Base-by-base conservation (phyloP, 306 rosid genomes). In the Heteromeles arbutifolia region DNA sequence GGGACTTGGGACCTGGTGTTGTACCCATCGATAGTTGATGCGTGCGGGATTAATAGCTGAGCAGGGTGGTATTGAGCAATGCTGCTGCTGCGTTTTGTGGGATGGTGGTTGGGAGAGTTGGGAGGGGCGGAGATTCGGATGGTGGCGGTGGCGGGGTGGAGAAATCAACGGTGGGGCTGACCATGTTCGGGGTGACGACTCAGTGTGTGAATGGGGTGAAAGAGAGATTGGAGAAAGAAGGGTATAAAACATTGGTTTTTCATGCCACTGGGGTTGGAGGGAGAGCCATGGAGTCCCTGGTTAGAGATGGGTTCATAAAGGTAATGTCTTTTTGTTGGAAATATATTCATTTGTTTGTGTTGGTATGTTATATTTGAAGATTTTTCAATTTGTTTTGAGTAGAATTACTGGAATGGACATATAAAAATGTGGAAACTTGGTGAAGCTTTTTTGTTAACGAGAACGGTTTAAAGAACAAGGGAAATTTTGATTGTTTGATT, bases 201-300 rank as follows among this genome's bases (percentile, higher is more conserved):
- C 81, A 84, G 58, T 94, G 97, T 79, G 98, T 91, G 56, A 74
- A 80, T 80, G 83, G 83, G 78, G 95, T 90, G 70, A 78, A 73
- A 61, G 96, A 90, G 76, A 85, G 90, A 75, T 83, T 94, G 95
- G 86, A 48, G 45, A 67, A 78, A 65, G 93, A 88, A 78, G 98
- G 98, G 69, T 90, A 85, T 71, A 96, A 91, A 81, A 84, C 88
- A 73, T 85, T 94, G 77, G 92, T 91, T 80, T 94, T 94, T 78
- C 98, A 94, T 82, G 94, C 96, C 37, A 94, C 97, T 62, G 98
- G 98, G 69, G 96, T 94, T 57, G 97, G 98, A 7, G 98, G 98
- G 41, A 90, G 85, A 80, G 98, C 96, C n/a, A 90, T 94, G 98
- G 97, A 94, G 88, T 82, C 86, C 80, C 84, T 94, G 79, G 94